These are phyloP conservation scores for Millerago galiae DNA, from an alignment of 805 yeast species.

Conservation along the genomic window DNA sequence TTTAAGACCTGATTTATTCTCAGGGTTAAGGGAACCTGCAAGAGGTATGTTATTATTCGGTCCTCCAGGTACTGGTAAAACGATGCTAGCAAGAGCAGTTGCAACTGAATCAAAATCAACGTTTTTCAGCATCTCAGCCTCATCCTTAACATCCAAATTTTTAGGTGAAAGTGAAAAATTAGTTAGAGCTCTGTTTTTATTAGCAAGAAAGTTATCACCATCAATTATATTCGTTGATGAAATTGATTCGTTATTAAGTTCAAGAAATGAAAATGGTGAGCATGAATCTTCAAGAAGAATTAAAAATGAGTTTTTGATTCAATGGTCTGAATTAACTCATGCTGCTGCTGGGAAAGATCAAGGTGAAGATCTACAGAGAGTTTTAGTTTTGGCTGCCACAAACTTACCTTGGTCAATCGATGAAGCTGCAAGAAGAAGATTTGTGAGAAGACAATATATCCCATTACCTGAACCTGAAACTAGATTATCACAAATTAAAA, in stretches of 20 bases:
- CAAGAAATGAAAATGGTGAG: constrained; percentile 71
- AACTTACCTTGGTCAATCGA: constrained; percentile 96
- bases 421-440: constrained; percentile 94
- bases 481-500: constrained; percentile 62
- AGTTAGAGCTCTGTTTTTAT: constrained; percentile 78
- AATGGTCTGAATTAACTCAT: constrained; percentile 89
- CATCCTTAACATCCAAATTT: constrained; percentile 75
- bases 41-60: constrained; percentile 95
- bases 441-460: constrained; percentile 87
- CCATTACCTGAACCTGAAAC: constrained; percentile 91
- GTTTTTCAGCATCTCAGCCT: constrained; percentile 86
- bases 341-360: constrained; percentile 65
- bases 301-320: constrained; percentile 89
- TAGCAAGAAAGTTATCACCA: constrained; percentile 86
- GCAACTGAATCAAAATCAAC: constrained; percentile 95
- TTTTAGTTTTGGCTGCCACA: constrained; percentile 89
- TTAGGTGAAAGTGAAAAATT: constrained; percentile 90
- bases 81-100: constrained; percentile 96
- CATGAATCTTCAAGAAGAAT: constrained; percentile 88
- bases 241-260: constrained; percentile 82
- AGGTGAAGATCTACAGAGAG: constrained; percentile 39
- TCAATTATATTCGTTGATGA: constrained; percentile 95
- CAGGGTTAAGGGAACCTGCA: constrained; percentile 91
- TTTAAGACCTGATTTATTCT: constrained; percentile 85
- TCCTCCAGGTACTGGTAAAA: constrained; percentile 98